Evolutionary conservation across 306 rosid species (phyloP).

Genomic region (Begonia fuchsioides): DNA sequence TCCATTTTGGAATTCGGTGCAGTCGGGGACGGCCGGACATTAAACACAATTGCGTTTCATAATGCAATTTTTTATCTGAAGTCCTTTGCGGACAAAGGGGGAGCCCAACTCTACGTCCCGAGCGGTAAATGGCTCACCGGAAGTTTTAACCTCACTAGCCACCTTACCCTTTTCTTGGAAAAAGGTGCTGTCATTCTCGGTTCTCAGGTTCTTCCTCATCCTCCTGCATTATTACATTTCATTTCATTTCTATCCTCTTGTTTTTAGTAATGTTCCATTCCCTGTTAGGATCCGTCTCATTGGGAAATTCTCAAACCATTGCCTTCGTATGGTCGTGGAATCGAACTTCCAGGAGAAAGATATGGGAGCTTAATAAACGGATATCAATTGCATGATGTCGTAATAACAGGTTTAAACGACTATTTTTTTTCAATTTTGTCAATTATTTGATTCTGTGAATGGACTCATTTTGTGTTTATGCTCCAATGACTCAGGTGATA

Average conservation of each 20-base stretch:
- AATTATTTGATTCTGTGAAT: background rate
- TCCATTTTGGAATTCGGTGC: constrained; percentile 91
- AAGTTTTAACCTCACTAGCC: constrained; percentile 88
- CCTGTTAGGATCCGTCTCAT: constrained; percentile 48
- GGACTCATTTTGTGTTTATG: constrained; percentile 5
- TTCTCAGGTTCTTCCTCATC: constrained; percentile 52
- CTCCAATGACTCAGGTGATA: constrained; percentile 65
- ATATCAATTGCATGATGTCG: constrained; percentile 67
- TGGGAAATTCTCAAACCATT: constrained; percentile 77
- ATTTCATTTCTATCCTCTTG: no score
- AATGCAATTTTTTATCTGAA: constrained; percentile 91
- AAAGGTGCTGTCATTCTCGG: constrained; percentile 80
- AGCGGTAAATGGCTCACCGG: constrained; percentile 93
- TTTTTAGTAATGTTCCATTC: no score
- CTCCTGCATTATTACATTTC: no score
- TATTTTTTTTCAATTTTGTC: background rate
- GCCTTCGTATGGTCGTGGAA: constrained; percentile 89
- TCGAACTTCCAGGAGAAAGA: constrained; percentile 72
- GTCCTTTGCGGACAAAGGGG: constrained; percentile 95
- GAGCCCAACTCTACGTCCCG: constrained; percentile 97
- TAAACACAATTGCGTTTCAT: constrained; percentile 80
- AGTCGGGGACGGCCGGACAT: constrained; percentile 91
- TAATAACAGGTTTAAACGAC: constrained; percentile 54
- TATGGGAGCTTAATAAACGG: constrained; percentile 83
- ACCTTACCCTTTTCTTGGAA: constrained; percentile 88